Conservation (phyloP, 1,139 yeast species). For the Hansenula sp. region DNA sequence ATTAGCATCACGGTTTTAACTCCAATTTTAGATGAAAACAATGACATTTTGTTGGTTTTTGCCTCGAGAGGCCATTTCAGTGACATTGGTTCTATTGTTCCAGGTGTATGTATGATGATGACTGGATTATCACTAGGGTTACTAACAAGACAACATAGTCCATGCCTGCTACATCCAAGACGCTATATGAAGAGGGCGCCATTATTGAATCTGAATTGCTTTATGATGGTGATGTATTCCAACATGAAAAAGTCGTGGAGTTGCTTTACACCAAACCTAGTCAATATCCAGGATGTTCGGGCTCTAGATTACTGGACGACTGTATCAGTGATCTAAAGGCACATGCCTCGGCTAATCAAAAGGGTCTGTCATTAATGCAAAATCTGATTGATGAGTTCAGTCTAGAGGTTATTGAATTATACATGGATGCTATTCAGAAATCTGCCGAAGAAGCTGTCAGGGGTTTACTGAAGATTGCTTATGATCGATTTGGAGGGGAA, state of each 20-base stretch:
- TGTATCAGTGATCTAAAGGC: slow-evolving; percentile 47
- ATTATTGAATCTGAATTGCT: slow-evolving; percentile 40
- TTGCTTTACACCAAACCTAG: slow-evolving; percentile 38
- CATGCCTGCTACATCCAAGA: slow-evolving; percentile 44
- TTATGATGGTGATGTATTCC: slow-evolving; percentile 36
- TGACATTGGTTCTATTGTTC: slow-evolving; percentile 49
- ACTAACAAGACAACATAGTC: too few species aligned
- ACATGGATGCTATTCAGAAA: slow-evolving; percentile 43
- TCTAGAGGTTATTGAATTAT: slow-evolving; percentile 31
- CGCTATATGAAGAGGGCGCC: slow-evolving; percentile 45
- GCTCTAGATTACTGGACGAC: slow-evolving; percentile 42
- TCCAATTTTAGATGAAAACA: slow-evolving; percentile 46
- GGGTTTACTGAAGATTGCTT: too few species aligned
- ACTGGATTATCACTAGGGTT: too few species aligned
- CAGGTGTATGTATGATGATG: slow-evolving; percentile 43
- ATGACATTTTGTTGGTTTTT: slow-evolving; percentile 35
- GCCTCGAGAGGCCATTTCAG: slow-evolving; percentile 53
- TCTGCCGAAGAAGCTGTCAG: slow-evolving; percentile 41
- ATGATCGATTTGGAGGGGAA: slow-evolving; percentile 29
- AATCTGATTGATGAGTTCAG: slow-evolving; percentile 35
- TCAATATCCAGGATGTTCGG: slow-evolving; percentile 41
- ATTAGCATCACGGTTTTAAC: slow-evolving; percentile 65
- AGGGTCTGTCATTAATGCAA: slow-evolving; percentile 38
- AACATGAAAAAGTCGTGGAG: slow-evolving; percentile 38
- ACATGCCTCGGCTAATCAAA: slow-evolving; percentile 44